Evolutionary conservation across 2,329 filamentous ascomycete species (phyloP).

Genomic region (Aspergillus latus): DNA sequence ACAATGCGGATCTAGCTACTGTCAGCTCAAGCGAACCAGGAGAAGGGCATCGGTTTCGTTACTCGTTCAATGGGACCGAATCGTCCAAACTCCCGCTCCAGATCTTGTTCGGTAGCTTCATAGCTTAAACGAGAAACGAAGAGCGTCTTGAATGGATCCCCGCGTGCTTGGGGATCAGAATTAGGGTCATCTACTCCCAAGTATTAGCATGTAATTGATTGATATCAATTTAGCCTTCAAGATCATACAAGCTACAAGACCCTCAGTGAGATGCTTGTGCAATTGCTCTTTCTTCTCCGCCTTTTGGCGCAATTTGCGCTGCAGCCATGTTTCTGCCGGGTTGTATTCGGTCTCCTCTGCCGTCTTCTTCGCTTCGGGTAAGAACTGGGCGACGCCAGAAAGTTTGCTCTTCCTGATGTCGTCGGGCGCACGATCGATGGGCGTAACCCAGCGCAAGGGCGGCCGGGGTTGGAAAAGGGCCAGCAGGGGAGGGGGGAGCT

Average conservation of each 20-base stretch:
- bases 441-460: conserved; percentile 83
- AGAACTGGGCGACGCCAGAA: conserved; percentile 69
- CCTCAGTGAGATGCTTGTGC: conserved; percentile 64
- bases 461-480: conserved; percentile 94
- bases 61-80: conserved; percentile 94
- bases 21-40: conserved; percentile 20
- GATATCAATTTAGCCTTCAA: no score
- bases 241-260: conserved; percentile 61
- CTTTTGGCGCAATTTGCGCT: conserved; percentile 80
- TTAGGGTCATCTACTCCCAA: conserved; percentile 67
- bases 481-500: conserved; percentile 87
- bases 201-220: conserved; percentile 1
- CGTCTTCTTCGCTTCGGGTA: conserved; percentile 73
- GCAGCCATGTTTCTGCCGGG: conserved; percentile 89
- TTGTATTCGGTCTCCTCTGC: conserved; percentile 73
- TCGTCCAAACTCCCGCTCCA: conserved; percentile 89
- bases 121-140: conserved; percentile 91
- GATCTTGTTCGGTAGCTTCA: conserved; percentile 80
- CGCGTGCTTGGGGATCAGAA: conserved; percentile 83
- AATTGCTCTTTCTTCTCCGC: conserved; percentile 72
- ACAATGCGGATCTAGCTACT: conserved; percentile 75
- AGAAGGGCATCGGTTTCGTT: conserved; percentile 33
- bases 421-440: conserved; percentile 78
- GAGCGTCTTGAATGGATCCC: conserved; percentile 91
- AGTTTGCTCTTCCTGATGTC: conserved; percentile 74